Evolutionary conservation across 1,139 yeast genomes (phyloP).

Genomic region (Entelexis sorbosivorans): DNA sequence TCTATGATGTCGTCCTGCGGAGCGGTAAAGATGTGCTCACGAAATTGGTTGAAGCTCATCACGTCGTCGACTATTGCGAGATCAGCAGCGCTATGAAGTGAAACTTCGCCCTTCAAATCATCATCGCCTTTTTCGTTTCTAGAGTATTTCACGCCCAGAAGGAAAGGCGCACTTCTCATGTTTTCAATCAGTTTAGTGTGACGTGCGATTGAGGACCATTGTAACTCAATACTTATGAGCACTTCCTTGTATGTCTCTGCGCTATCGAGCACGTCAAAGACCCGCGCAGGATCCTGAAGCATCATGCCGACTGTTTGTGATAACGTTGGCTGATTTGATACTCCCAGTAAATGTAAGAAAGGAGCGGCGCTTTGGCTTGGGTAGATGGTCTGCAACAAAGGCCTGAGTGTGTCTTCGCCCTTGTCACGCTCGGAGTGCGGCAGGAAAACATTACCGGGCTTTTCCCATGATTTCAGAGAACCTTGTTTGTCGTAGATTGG

Average conservation of each 20-base stretch:
- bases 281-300: conserved; percentile 28
- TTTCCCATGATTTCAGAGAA: not conserved
- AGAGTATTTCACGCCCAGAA: conserved; percentile 27
- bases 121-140: conserved; percentile 3
- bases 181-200: conserved; percentile 25
- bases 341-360: conserved; percentile 31
- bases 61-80: conserved; percentile 35
- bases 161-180: conserved; percentile 28
- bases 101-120: conserved; percentile 11
- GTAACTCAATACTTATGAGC: conserved; percentile 25
- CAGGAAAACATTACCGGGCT: conserved; percentile 18
- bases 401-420: conserved; percentile 14
- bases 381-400: conserved; percentile 12
- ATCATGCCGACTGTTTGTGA: conserved; percentile 29
- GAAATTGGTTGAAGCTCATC: conserved; percentile 32
- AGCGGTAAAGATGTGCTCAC: conserved; percentile 29
- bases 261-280: conserved; percentile 26
- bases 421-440: conserved; percentile 9
- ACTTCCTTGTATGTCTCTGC: conserved; percentile 26
- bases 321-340: conserved; percentile 30
- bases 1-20: conserved; percentile 32
- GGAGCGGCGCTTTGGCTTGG: conserved; percentile 22
- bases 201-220: conserved; percentile 25
- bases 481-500: conserved; percentile 23
- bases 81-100: conserved; percentile 27